Percentiles rank a stretch among this genome's conserved stretches.
Conservation (phyloP, 1,139 yeast genomes). For the Kurtzmaniella quercitrusa region DNA sequence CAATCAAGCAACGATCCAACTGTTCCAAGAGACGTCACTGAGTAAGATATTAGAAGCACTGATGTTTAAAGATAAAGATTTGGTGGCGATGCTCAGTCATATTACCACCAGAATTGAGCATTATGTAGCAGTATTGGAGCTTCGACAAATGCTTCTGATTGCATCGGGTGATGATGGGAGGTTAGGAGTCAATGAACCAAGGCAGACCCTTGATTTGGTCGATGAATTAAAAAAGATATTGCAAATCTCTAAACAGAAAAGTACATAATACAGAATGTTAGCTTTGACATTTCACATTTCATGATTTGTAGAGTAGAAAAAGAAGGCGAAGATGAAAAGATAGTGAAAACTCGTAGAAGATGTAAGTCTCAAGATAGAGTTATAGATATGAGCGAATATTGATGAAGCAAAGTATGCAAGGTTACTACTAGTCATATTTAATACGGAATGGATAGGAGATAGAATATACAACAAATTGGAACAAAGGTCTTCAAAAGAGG, state of each 20-base stretch:
- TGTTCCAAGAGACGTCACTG: slow-evolving; percentile 24
- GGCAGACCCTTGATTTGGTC: slow-evolving; percentile 18
- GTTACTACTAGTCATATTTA: no score
- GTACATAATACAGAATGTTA: background rate
- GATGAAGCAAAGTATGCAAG: no score
- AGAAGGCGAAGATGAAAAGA: no score
- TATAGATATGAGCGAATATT: no score
- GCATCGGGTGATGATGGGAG: slow-evolving; percentile 21
- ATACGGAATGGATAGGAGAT: no score
- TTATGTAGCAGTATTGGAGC: slow-evolving; percentile 34
- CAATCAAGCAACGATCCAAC: slow-evolving; percentile 23
- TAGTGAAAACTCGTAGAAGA: no score
- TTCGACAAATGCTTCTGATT: slow-evolving; percentile 30
- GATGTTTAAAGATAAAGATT: slow-evolving; percentile 31
- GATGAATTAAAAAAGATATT: background rate
- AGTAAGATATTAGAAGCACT: slow-evolving; percentile 20
- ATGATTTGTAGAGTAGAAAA: no score
- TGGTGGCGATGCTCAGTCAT: slow-evolving; percentile 54
- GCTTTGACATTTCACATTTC: no score
- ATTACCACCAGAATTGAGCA: slow-evolving; percentile 62
- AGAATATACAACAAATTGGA: no score
- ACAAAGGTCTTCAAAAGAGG: no score
- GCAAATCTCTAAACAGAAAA: background rate
- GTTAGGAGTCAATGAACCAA: slow-evolving; percentile 19
- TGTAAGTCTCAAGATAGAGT: no score